phyloP scores from a whole-genome alignment of 139 green algal species.

The Pseudopediastrum boryanum region DNA sequence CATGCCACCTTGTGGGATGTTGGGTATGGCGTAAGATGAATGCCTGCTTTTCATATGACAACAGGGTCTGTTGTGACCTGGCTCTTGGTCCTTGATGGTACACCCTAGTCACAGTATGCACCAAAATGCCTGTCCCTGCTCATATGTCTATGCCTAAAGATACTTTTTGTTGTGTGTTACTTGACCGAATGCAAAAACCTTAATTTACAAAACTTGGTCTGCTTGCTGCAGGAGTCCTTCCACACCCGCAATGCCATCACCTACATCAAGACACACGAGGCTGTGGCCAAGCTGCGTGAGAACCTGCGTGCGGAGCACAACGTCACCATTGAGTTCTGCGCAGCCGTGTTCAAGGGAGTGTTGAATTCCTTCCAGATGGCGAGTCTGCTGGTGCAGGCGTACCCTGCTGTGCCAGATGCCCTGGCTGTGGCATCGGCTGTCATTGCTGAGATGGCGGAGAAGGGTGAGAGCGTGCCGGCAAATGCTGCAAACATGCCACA shows the following conservation, averaged over 20 bases:
- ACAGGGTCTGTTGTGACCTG: too few species aligned
- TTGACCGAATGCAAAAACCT: too few species aligned
- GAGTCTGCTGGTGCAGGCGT: slow-evolving; percentile 58
- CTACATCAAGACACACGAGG: slow-evolving; percentile 72
- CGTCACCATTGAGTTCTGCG: slow-evolving; percentile 65
- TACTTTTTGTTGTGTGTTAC: too few species aligned
- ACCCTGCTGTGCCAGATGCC: slow-evolving; percentile 63
- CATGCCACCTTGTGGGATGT: too few species aligned
- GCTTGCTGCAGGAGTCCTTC: slow-evolving; percentile 64
- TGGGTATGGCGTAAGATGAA: too few species aligned
- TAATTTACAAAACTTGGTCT: too few species aligned
- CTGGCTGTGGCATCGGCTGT: slow-evolving; percentile 61
- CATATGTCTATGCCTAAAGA: too few species aligned
- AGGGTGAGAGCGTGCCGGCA: slow-evolving; percentile 17
- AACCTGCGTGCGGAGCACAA: slow-evolving; percentile 66
- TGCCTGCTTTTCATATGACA: too few species aligned
- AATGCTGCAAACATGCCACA: slow-evolving; percentile 16
- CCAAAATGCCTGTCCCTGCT: too few species aligned
- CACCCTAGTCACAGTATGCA: too few species aligned
- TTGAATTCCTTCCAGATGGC: slow-evolving; percentile 56
- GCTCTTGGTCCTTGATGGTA: too few species aligned
- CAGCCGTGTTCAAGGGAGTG: slow-evolving; percentile 45
- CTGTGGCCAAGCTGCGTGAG: slow-evolving; percentile 67
- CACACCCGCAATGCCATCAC: slow-evolving; percentile 65
- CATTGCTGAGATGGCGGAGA: slow-evolving; percentile 50